Conservation (phyloP, 371 early-diverging fungal genomes). For the Mortierella sp. region DNA sequence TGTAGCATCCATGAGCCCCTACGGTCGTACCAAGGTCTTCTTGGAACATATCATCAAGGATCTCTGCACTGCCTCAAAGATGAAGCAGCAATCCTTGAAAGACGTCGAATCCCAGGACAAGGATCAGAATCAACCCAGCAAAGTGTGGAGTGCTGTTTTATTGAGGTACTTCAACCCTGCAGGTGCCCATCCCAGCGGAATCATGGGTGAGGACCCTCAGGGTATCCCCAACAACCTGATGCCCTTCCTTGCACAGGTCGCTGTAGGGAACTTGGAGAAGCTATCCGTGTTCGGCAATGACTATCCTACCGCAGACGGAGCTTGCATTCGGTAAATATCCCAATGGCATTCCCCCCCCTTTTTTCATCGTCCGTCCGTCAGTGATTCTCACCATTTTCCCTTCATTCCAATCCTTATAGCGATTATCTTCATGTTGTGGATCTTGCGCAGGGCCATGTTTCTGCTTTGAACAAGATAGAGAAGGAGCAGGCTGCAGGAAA, state of each 20-base stretch:
- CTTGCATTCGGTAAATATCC: constrained; percentile 75
- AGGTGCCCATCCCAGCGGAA: constrained; percentile 87
- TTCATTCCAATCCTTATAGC: constrained; percentile 34
- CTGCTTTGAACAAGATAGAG: constrained; percentile 76
- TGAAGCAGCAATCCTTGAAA: constrained; percentile 37
- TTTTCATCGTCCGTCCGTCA: background rate
- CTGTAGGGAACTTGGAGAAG: constrained; percentile 75
- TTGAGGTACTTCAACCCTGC: constrained; percentile 93
- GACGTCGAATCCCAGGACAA: background rate
- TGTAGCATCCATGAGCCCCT: constrained; percentile 79
- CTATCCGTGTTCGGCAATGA: constrained; percentile 86
- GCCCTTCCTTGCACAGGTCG: constrained; percentile 88
- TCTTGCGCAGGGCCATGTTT: constrained; percentile 85
- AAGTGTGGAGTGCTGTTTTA: constrained; percentile 76
- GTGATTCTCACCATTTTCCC: background rate
- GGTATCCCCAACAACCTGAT: constrained; percentile 90
- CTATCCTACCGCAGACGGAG: constrained; percentile 90
- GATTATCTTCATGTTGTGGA: constrained; percentile 93
- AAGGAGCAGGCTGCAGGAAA: constrained; percentile 49
- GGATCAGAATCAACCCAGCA: constrained; percentile 3
- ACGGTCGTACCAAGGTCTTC: constrained; percentile 88
- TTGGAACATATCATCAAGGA: constrained; percentile 85
- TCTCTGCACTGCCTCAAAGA: constrained; percentile 62
- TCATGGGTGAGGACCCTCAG: constrained; percentile 87
- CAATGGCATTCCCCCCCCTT: background rate